phyloP scores from a whole-genome alignment of 1,139 yeast species.

The Lizanozyma gosingica region DNA sequence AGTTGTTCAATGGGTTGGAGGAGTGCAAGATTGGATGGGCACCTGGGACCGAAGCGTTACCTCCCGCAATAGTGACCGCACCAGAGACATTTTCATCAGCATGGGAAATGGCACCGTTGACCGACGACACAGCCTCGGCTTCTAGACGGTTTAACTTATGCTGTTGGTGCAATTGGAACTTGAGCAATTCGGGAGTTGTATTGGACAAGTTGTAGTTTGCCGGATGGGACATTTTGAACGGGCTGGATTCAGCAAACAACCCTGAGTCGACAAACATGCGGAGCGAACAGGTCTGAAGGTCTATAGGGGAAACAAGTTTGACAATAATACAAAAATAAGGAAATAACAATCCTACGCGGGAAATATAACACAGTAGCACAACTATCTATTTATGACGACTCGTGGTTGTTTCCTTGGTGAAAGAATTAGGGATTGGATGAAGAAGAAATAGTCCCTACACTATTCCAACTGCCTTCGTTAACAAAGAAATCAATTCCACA shows the following conservation, averaged over 20 bases:
- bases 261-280: background rate
- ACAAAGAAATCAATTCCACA: no score
- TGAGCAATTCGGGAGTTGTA: constrained; percentile 35
- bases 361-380: no score
- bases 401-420: no score
- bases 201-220: constrained; percentile 21
- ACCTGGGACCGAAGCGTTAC: constrained; percentile 1
- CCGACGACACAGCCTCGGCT: constrained; percentile 4
- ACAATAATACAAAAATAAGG: no score
- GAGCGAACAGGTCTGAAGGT: no score
- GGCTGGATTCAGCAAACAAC: background rate
- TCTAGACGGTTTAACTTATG: constrained; percentile 21
- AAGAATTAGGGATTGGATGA: no score
- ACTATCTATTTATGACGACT: no score
- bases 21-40: constrained; percentile 10
- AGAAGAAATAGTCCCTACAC: no score
- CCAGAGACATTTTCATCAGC: constrained; percentile 1
- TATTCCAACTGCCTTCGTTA: no score
- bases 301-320: no score
- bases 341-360: no score
- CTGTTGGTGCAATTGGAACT: constrained; percentile 39
- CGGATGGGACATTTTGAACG: background rate
- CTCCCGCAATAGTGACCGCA: background rate
- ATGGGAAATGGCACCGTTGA: constrained; percentile 4
- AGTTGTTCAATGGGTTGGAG: constrained; percentile 22